Conservation (phyloP, 257 asterid genomes). For the Dorcoceras hygrometricum region DNA sequence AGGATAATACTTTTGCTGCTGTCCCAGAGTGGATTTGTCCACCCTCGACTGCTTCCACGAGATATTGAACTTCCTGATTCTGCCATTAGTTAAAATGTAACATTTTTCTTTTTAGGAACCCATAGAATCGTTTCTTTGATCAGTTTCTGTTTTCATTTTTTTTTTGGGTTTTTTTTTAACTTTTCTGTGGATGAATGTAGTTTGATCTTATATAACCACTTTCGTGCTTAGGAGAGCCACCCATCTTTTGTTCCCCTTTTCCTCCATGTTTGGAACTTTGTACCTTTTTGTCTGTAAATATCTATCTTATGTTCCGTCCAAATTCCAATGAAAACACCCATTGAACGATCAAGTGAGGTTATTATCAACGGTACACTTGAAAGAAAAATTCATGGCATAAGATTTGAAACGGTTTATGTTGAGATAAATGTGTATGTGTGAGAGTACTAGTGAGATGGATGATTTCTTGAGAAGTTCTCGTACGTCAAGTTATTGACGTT, state of each 20-base stretch:
- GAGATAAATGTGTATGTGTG: too few relatives aligned
- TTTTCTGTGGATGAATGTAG: background rate
- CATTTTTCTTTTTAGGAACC: background rate
- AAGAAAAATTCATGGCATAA: background rate
- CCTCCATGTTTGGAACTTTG: background rate
- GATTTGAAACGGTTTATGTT: slow-evolving; percentile 6
- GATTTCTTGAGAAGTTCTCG: too few relatives aligned
- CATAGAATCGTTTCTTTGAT: background rate
- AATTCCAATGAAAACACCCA: background rate
- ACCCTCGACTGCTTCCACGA: slow-evolving; percentile 38
- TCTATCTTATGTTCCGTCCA: background rate
- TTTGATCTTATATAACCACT: background rate
- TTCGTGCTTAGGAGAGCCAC: background rate
- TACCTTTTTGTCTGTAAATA: background rate
- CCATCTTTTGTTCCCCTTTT: background rate
- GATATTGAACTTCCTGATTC: slow-evolving; percentile 50
- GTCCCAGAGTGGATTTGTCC: slow-evolving; percentile 75
- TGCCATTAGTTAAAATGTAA: background rate
- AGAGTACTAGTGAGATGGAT: too few relatives aligned
- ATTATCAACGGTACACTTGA: background rate
- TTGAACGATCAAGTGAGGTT: background rate
- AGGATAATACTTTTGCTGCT: slow-evolving; percentile 60
- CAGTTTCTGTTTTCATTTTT: background rate
- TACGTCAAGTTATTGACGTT: too few relatives aligned
- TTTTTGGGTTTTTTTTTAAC: background rate